These are phyloP conservation scores for Lentinula raphanica DNA, from an alignment of 768 basidiomycete species.

Conservation along the genomic window DNA sequence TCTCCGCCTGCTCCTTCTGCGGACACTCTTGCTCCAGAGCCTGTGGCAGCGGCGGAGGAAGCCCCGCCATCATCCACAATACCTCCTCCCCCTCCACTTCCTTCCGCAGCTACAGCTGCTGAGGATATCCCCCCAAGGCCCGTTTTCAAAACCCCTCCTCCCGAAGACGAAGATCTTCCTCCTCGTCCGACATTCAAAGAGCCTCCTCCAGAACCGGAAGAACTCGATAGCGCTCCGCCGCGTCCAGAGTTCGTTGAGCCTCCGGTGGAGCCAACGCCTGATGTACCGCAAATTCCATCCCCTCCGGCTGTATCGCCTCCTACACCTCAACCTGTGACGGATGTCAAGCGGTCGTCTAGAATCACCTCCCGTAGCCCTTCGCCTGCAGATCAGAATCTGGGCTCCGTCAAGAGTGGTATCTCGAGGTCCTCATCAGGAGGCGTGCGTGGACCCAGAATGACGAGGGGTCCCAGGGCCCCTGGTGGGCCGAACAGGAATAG, in stretches of 20 bases:
- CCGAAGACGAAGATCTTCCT: constrained; percentile 26
- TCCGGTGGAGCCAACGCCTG: constrained; percentile 20
- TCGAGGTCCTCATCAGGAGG: constrained; percentile 21
- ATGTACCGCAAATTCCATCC: constrained; percentile 18
- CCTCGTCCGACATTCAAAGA: constrained; percentile 47
- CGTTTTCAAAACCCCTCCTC: constrained; percentile 10
- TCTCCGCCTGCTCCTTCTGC: constrained; percentile 21
- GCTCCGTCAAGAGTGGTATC: constrained; percentile 12
- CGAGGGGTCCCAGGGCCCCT: constrained; percentile 41
- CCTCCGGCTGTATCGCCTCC: constrained; percentile 41
- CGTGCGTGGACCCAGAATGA: constrained; percentile 45
- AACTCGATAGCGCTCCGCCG: constrained; percentile 40
- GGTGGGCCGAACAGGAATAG: constrained; percentile 39
- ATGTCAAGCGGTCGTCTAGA: constrained; percentile 30
- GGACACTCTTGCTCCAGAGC: constrained; percentile 7
- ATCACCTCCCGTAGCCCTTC: constrained; percentile 39
- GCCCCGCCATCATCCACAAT: background rate
- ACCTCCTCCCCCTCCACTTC: background rate
- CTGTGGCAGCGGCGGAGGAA: background rate
- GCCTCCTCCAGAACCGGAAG: constrained; percentile 33
- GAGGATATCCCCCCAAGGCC: constrained; percentile 8
- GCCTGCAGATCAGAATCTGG: constrained; percentile 19
- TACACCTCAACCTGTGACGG: constrained; percentile 33
- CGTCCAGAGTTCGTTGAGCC: constrained; percentile 37
- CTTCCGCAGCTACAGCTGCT: background rate